Evolutionary conservation across 2,329 filamentous ascomycete genomes (phyloP).

Genomic region (Botrytis hyacinthi): DNA sequence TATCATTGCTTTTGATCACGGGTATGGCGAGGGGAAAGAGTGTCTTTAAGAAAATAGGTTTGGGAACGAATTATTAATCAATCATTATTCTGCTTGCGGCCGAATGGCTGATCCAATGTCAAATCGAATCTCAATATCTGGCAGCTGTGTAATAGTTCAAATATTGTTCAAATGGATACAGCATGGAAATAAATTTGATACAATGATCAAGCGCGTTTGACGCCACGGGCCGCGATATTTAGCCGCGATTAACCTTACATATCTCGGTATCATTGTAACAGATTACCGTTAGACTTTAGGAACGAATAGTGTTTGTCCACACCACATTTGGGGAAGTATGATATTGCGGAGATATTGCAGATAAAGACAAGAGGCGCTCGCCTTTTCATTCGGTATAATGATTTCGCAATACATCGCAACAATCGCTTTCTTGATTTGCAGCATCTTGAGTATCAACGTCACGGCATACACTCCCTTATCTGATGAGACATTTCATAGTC

Average conservation of each 20-base stretch:
- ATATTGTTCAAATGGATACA: neutral
- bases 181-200: slow-evolving; percentile 4
- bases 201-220: neutral
- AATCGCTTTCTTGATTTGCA: slow-evolving; percentile 26
- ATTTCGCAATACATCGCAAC: slow-evolving; percentile 22
- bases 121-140: neutral
- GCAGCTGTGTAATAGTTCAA: neutral
- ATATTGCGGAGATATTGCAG: slow-evolving; percentile 26
- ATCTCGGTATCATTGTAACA: slow-evolving; percentile 8
- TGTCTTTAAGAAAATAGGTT: neutral
- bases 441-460: slow-evolving; percentile 25
- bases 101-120: neutral
- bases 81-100: neutral
- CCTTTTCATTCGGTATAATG: slow-evolving; percentile 28
- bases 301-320: neutral
- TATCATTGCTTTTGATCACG: neutral
- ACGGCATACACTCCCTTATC: slow-evolving; percentile 53
- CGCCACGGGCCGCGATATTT: neutral
- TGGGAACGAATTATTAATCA: neutral
- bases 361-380: slow-evolving; percentile 27
- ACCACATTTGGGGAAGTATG: slow-evolving; percentile 26
- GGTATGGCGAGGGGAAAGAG: neutral
- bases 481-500: slow-evolving; percentile 66
- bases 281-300: slow-evolving; percentile 7
- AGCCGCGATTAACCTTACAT: neutral